Percentiles rank a stretch among this genome's conserved stretches.
Conservation (phyloP, 2,329 filamentous ascomycete genomes). For the Aschersonia sp. region DNA sequence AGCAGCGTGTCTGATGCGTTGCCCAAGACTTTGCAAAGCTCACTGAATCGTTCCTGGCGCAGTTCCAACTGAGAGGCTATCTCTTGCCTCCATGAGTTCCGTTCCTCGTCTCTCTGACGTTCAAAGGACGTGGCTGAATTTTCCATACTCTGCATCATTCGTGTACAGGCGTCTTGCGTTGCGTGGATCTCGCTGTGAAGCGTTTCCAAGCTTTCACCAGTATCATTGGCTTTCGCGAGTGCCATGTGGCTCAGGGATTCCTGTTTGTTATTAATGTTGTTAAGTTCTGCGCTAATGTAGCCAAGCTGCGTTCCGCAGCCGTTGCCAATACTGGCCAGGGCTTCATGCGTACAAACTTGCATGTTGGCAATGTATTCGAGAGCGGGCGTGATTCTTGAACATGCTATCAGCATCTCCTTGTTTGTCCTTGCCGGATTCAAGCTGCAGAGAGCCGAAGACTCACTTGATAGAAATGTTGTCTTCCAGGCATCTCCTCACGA, state of each 20-base stretch:
- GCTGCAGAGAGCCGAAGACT: neutral
- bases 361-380: conserved; percentile 1
- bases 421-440: neutral
- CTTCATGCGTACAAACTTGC: conserved; percentile 2
- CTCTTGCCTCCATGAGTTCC: conserved; percentile 2
- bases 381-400: conserved; percentile 1
- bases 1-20: neutral
- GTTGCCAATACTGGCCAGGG: conserved; percentile 1
- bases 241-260: conserved; percentile 1
- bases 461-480: conserved; percentile 2
- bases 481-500: conserved; percentile 1
- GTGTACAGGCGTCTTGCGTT: neutral
- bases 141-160: conserved; percentile 1
- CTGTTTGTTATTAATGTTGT: neutral
- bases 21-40: neutral
- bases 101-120: neutral
- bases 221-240: neutral
- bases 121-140: neutral
- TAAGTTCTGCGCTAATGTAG: neutral
- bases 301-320: conserved; percentile 2
- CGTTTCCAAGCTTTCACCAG: neutral
- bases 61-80: neutral
- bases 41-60: conserved; percentile 1
- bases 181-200: neutral
- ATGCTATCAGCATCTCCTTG: neutral